Base-by-base conservation (phyloP, 345 rosid genomes). In the Citrus reticulata region DNA sequence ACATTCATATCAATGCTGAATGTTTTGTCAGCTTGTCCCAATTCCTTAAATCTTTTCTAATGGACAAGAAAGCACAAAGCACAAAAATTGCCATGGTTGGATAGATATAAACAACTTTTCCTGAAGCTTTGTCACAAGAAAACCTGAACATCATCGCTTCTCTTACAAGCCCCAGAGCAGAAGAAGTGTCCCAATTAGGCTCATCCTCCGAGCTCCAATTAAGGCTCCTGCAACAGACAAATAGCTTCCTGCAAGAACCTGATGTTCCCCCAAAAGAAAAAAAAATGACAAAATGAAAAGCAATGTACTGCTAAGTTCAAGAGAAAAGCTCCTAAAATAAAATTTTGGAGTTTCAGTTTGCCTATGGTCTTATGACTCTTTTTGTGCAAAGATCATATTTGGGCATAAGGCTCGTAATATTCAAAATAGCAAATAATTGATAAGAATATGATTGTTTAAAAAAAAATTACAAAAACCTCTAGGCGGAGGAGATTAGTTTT, bases 221-320 rank as follows among this genome's bases (percentile, higher is more conserved):
- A 88, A 55, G 65, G 98, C 93, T 81, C 96, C 99, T 14, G 85
- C 90, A n/a, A 93, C 90, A 74, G 86, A 83, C 68, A 95, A 80
- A 82, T 89, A 91, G 84, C 96, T 82, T 34, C 99, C 98, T 29
- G 93, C 94, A 68, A 93, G 86, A 79, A 93, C 86, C 98, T 95
- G 80, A 13, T 51, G 54, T 6, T 22, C 51, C n/a, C 6, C 30
- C 6, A 34, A 70, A 46, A 51, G 27, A 54, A 69, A 39, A 22
- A 22, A 30, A 9, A 13, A 66, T 1, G 13, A 37, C 5, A 6
- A 37, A 58, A 32, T 24, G 0, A 46, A 46, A 46, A 0, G 51
- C 16, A 46, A 1, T 46, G 24, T 14, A 49, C 10, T 5, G 17
- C 49, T 29, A 81, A 59, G 19, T 27, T 40, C 59, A 51, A 71